Evolutionary conservation across 2,329 filamentous ascomycete species (phyloP), one percentile per base, ranked within the genome.

Genomic region (Simplicillium aogashimaense): DNA sequence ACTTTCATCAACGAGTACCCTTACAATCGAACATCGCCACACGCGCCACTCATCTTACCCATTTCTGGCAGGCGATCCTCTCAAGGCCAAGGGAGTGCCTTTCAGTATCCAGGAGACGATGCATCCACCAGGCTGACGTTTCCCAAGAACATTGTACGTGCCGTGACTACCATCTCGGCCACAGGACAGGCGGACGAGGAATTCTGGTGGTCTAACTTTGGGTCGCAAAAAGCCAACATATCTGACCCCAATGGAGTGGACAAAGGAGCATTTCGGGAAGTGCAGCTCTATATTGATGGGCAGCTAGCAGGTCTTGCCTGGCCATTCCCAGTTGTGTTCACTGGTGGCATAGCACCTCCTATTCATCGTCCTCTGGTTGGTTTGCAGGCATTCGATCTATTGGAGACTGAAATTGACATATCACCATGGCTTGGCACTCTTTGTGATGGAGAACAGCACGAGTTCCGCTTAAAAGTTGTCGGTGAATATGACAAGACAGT

Each of bases 291-390:
- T 34, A 84, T 94, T 39, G 86, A 94, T 52, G 83, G 74, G 1
- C 61, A 71, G 14, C 59, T 90, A 16, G 83, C 83, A 2, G 86
- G 86, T 2, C 77, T 88, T 2, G 74, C 78, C 28, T 92, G 83
- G 84, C 87, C 86, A 1, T 90, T 85, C 50, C 85, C 86, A 0
- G 72, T 87, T 14, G 81, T 94, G 37, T 90, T 89, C 50, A 89
- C 86, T 0, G 86, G 87, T 3, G 86, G 86, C 2, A 69, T 94
- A 6, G 80, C 83, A 1, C 85, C 85, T 4, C 77, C 78, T 1
- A 70, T 92, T 31, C 87, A 88, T 73, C 70, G 84, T 7, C 86
- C 86, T 0, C 72, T 92, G 40, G 86, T 85, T 3, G 85, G 85
- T 1, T 76, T 84, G 15, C 80, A 92, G 51, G 78, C 84, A 0